Conservation (phyloP, 2,329 filamentous ascomycete species). For the Exophiala aquamarina region DNA sequence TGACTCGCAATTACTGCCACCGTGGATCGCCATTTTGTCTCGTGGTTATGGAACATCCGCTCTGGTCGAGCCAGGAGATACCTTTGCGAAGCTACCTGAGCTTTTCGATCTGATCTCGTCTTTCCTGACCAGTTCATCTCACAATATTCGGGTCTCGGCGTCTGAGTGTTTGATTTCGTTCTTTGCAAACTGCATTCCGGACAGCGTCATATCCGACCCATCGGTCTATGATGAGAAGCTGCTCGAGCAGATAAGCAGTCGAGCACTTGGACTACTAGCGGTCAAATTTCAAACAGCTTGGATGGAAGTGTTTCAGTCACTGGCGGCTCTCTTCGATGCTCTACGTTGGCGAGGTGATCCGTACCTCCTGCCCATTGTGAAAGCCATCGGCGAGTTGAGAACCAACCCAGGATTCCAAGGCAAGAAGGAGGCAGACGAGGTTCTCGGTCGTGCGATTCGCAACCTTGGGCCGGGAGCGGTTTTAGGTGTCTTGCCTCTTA, state of each 20-base stretch:
- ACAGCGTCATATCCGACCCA: conserved; percentile 78
- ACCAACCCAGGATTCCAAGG: conserved; percentile 84
- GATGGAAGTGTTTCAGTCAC: conserved; percentile 89
- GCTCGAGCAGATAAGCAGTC: conserved; percentile 73
- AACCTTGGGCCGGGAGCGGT: conserved; percentile 89
- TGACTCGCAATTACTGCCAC: conserved; percentile 89
- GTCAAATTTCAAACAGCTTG: conserved; percentile 93
- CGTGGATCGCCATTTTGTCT: conserved; percentile 95
- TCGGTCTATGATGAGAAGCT: conserved; percentile 91
- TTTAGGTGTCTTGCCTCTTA: conserved; percentile 78
- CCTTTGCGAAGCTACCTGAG: conserved; percentile 84
- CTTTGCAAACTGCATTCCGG: conserved; percentile 83
- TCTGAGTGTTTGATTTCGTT: conserved; percentile 95
- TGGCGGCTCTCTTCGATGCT: conserved; percentile 82
- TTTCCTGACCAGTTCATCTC: conserved; percentile 82
- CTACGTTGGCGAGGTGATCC: conserved; percentile 83
- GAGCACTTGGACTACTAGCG: conserved; percentile 72
- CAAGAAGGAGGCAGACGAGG: conserved; percentile 91
- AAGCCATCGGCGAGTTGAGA: conserved; percentile 80
- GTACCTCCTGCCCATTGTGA: conserved; percentile 72
- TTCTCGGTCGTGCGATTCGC: conserved; percentile 82
- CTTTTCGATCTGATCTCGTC: conserved; percentile 76
- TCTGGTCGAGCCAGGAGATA: conserved; percentile 84
- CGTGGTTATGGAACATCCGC: conserved; percentile 91
- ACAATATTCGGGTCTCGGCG: conserved; percentile 91